phyloP scores from a whole-genome alignment of 805 yeast genomes.

The Kodamaea lidongshanica region DNA sequence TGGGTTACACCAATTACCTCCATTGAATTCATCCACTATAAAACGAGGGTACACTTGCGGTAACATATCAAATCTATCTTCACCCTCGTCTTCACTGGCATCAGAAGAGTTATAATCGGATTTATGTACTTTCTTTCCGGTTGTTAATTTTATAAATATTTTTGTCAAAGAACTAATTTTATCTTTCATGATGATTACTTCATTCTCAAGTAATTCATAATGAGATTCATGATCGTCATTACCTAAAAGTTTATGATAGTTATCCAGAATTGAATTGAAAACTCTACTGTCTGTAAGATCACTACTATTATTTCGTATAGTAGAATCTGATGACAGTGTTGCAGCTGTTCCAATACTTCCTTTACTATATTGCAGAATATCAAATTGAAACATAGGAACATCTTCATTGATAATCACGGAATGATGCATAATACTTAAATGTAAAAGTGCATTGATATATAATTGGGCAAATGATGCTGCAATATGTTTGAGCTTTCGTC shows the following conservation, averaged over 20 bases:
- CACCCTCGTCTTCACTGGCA: constrained; percentile 26
- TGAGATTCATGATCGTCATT: constrained; percentile 17
- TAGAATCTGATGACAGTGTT: constrained; percentile 7
- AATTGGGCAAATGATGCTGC: constrained; percentile 55
- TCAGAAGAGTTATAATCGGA: constrained; percentile 37
- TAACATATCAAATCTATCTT: constrained; percentile 31
- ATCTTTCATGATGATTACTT: constrained; percentile 30
- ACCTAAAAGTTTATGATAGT: too few relatives aligned
- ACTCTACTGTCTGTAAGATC: constrained; percentile 4
- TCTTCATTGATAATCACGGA: constrained; percentile 16
- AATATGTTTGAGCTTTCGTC: constrained; percentile 45
- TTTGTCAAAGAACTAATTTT: constrained; percentile 25
- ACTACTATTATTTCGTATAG: constrained; percentile 5
- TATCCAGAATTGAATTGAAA: constrained; percentile 5
- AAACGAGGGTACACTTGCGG: constrained; percentile 72
- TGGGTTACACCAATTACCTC: constrained; percentile 77
- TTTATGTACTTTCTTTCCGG: constrained; percentile 24
- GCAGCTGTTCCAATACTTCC: constrained; percentile 3
- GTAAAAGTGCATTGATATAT: constrained; percentile 60
- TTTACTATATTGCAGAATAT: constrained; percentile 13
- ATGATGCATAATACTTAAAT: constrained; percentile 40
- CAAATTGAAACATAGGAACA: constrained; percentile 26
- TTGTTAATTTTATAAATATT: constrained; percentile 27
- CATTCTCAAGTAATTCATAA: constrained; percentile 33
- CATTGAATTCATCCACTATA: constrained; percentile 58